Evolutionary conservation across 2,329 filamentous ascomycete genomes (phyloP).

Genomic region (Ophiostoma australiae): DNA sequence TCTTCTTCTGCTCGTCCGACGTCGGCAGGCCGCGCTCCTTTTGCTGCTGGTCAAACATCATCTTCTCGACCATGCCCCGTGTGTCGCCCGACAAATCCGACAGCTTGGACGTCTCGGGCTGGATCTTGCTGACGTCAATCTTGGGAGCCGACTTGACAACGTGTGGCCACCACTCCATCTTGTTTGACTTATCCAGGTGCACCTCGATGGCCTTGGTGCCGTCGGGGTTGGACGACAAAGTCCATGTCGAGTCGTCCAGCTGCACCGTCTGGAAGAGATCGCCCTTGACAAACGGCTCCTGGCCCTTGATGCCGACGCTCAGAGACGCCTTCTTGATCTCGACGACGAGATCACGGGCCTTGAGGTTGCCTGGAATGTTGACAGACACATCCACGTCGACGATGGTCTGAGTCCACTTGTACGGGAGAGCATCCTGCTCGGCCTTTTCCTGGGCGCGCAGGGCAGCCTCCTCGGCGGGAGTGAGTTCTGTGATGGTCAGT

Average conservation of each 20-base stretch:
- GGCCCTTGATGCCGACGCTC: slow-evolving; percentile 78
- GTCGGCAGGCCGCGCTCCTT: slow-evolving; percentile 87
- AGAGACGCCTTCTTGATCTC: slow-evolving; percentile 75
- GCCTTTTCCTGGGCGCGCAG: slow-evolving; percentile 67
- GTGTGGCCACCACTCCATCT: slow-evolving; percentile 98
- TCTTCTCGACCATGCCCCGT: slow-evolving; percentile 97
- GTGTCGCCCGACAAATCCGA: slow-evolving; percentile 93
- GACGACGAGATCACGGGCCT: slow-evolving; percentile 77
- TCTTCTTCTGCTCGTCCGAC: slow-evolving; percentile 93
- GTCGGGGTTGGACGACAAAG: slow-evolving; percentile 48
- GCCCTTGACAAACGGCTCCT: slow-evolving; percentile 82
- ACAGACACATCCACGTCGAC: slow-evolving; percentile 77
- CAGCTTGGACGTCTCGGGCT: slow-evolving; percentile 85
- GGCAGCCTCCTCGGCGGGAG: slow-evolving; percentile 53
- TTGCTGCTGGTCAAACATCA: slow-evolving; percentile 99
- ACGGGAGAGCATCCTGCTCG: slow-evolving; percentile 87
- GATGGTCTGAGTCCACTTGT: slow-evolving; percentile 97
- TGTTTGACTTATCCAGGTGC: slow-evolving; percentile 55
- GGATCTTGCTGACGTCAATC: slow-evolving; percentile 93
- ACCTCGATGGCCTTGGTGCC: slow-evolving; percentile 29
- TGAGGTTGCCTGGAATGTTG: slow-evolving; percentile 73
- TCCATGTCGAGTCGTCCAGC: slow-evolving; percentile 92
- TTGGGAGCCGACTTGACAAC: slow-evolving; percentile 80
- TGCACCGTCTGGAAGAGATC: slow-evolving; percentile 73
- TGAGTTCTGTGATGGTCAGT: slow-evolving; percentile 42